Evolutionary conservation across 805 yeast species (phyloP).

Genomic region (Jamesozyma lodderae): DNA sequence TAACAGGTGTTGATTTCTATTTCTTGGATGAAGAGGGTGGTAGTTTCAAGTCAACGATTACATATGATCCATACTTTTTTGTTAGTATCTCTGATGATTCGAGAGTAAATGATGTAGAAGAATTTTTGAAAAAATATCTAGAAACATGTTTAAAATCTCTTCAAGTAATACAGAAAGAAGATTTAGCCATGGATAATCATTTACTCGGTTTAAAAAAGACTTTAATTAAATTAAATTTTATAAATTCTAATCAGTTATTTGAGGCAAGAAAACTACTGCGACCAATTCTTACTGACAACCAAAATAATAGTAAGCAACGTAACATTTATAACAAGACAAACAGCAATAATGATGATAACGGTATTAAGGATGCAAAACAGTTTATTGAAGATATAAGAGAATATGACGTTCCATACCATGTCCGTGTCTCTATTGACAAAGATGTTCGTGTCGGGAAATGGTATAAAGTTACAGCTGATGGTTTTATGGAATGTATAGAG

Average conservation of each 20-base stretch:
- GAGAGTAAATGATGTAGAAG: conserved; percentile 64
- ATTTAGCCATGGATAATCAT: conserved; percentile 76
- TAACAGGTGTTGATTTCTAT: conserved; percentile 87
- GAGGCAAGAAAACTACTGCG: conserved; percentile 61
- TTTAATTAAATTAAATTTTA: conserved; percentile 61
- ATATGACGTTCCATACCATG: conserved; percentile 94
- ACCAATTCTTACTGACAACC: conserved; percentile 66
- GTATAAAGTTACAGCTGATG: conserved; percentile 70
- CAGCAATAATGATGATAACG: conserved; percentile 27
- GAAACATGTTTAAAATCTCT: conserved; percentile 56
- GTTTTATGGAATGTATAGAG: conserved; percentile 47
- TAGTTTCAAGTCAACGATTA: conserved; percentile 75
- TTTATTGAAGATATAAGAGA: conserved; percentile 75
- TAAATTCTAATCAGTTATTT: conserved; percentile 62
- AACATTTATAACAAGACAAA: conserved; percentile 43
- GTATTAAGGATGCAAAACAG: conserved; percentile 43
- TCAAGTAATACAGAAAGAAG: conserved; percentile 59
- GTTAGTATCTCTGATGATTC: conserved; percentile 45
- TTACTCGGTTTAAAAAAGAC: conserved; percentile 62
- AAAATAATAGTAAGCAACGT: conserved; percentile 48
- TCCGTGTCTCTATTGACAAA: conserved; percentile 87
- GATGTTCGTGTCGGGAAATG: conserved; percentile 89
- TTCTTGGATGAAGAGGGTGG: conserved; percentile 97
- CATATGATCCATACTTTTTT: conserved; percentile 80
- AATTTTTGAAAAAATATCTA: conserved; percentile 57